Evolutionary conservation across 108 stramenopile species (phyloP).

Genomic region (Fragilaria crotonensis): DNA sequence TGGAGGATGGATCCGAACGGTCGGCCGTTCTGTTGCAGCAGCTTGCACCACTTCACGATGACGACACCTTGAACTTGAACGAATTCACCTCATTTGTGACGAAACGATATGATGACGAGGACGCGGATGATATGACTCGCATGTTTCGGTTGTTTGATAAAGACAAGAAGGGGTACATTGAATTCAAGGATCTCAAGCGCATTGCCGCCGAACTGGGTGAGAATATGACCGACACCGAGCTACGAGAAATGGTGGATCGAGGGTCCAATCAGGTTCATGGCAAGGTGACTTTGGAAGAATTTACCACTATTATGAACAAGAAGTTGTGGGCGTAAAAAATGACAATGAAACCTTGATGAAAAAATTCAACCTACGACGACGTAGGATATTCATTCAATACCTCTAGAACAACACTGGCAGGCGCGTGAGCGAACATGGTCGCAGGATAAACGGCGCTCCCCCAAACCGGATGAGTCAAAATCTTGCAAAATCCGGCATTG

Average conservation of each 20-base stretch:
- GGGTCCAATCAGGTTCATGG: slow-evolving; percentile 83
- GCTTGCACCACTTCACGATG: not conserved
- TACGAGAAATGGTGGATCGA: slow-evolving; percentile 98
- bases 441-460: slow-evolving; percentile 95
- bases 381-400: slow-evolving; percentile 17
- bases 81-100: not conserved
- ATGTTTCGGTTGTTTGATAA: slow-evolving; percentile 98
- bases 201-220: slow-evolving; percentile 97
- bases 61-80: not conserved
- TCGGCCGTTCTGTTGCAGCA: not conserved
- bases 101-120: slow-evolving; percentile 21
- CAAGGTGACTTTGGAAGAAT: slow-evolving; percentile 84
- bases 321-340: slow-evolving; percentile 39
- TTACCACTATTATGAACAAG: slow-evolving; percentile 88
- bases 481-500: slow-evolving; percentile 95
- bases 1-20: not conserved
- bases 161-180: slow-evolving; percentile 92
- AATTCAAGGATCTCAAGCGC: slow-evolving; percentile 86
- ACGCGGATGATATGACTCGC: slow-evolving; percentile 55
- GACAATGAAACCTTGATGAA: not conserved
- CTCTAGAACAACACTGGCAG: slow-evolving; percentile 37
- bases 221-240: slow-evolving; percentile 93
- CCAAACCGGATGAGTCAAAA: slow-evolving; percentile 93
- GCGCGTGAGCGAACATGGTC: slow-evolving; percentile 85
- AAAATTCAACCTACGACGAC: not conserved